Percentiles rank a stretch among this genome's conserved stretches.
phyloP scores from a whole-genome alignment of 805 yeast genomes.

The Kodamaea neixiangensis region DNA sequence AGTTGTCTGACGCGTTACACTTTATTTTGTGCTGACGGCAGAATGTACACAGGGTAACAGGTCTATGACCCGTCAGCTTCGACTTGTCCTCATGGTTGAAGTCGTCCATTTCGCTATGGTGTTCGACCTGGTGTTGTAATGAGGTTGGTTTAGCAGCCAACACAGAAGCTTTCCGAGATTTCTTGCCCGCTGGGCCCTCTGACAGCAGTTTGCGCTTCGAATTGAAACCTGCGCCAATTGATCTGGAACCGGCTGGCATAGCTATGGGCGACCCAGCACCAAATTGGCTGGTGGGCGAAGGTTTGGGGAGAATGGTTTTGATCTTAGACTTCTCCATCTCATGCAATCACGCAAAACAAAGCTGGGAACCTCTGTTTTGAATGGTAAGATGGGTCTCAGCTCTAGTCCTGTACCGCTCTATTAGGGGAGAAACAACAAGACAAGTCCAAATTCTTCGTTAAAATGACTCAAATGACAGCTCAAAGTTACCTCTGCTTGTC shows the following conservation, averaged over 20 bases:
- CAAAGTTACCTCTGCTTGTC: neutral
- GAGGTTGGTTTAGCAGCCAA: conserved; percentile 1
- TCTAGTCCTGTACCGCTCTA: neutral
- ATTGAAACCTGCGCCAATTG: neutral
- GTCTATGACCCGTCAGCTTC: conserved; percentile 59
- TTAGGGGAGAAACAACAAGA: neutral
- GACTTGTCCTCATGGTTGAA: conserved; percentile 5
- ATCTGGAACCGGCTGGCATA: neutral
- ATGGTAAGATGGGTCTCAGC: neutral
- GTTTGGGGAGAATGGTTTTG: conserved; percentile 46
- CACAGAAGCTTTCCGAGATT: conserved; percentile 5
- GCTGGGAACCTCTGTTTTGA: neutral
- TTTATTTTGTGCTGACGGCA: conserved; percentile 93
- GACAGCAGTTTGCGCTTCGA: conserved; percentile 6
- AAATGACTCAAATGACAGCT: neutral
- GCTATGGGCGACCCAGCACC: conserved; percentile 5
- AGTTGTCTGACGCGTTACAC: conserved; percentile 85
- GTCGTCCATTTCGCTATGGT: neutral
- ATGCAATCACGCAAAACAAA: neutral
- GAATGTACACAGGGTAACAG: conserved; percentile 91
- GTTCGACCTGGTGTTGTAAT: too few relatives aligned
- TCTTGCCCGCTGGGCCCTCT: conserved; percentile 3
- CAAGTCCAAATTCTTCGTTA: neutral
- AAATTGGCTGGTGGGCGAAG: conserved; percentile 20
- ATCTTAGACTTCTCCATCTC: conserved; percentile 41